Base-by-base conservation (phyloP, 1,284 basidiomycete genomes). In the Polyporus tsugae region DNA sequence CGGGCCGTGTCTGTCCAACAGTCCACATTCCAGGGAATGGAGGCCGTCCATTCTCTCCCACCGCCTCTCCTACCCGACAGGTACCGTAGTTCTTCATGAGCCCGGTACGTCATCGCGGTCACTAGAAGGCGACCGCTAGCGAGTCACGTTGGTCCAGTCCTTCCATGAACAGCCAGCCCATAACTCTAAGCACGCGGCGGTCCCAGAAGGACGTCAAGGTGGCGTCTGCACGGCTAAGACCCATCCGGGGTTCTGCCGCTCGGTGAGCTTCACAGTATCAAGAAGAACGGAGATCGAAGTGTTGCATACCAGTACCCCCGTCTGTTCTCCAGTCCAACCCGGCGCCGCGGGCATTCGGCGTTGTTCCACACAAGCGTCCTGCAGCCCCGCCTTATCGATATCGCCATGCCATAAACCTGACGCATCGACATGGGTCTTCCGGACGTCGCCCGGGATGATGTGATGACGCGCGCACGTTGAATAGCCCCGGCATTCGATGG, bases 181-280 rank as follows among this genome's bases (percentile, higher is more conserved):
- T 39, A 38, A 39, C 38, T 29, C 38, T 41, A 39, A 39, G 22
- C 6, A 11, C 36, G 22, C 36, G 22, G 15, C 58, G 58, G 58
- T 60, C 58, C 38, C 58, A 60, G 38, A 39, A 39, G 58, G 58
- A 60, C 58, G 36, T 60, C 58, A 41, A n/a, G 38, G 58, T 39
- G 58, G 58, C 58, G 58, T 60, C 58, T 41, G 52, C 52, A 60
- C 38, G 58, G 4, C 36, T 7, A 29, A 22, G 58, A 41, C 11
- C 39, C 39, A 41, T 11, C 46, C 9, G 22, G 7, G 9, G n/a
- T 39, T 25, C 58, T 39, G 38, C 38, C 58, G 36, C 58, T 25
- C 58, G 58, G 13, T 29, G 22, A 60, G 36, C 38, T n/a, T 41
- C 36, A 22, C 57, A 39, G 33, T 5, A 36, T n/a, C 33, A 35